Base-by-base conservation (phyloP, 495 filamentous ascomycete genomes). In the Hyaloscypha hepaticicola region DNA sequence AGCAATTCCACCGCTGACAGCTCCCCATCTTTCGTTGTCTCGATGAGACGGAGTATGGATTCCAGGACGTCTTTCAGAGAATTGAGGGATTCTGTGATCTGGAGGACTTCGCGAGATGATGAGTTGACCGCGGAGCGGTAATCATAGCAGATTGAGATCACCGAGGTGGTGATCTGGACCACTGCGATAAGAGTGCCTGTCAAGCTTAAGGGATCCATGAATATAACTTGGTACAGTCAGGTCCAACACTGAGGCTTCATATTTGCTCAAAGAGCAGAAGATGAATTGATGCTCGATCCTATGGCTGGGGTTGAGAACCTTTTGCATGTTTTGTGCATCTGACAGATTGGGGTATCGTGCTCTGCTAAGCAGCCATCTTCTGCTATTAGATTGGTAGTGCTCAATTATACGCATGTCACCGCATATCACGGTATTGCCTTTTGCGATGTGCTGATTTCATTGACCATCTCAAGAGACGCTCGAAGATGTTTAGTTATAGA, bases 71-170 rank as follows among this genome's bases (percentile, higher is more conserved):
- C 38, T 28, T 49, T 51, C 25, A 67, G 53, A 11, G 51, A 31
- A 24, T 51, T 67, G n/a, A 67, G 60, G 31, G 38, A 26, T 5
- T 63, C 65, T 2, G 65, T 50, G 21, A 67, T 57, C 26, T 61
- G 59, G 41, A 67, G 34, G 16, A 41, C 60, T 41, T 58, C 65
- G n/a, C 59, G 60, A 7, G 59, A 58, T 21, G 60, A n/a, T 11
- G 41, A 29, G 7, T 50, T 31, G 21, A 56, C 29, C 7, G 59
- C 60, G 19, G 45, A 38, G 22, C 65, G 65, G 31, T 67, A 67
- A 28, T 62, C 59, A 27, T 67, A 67, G 29, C 58, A 61, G 26
- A 60, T 67, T n/a, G 59, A 63, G 16, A 60, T 63, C 3, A 67
- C 11, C 1, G 65, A 61, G n/a, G 52, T 22, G 7, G 56, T 63